Percentiles rank a stretch among this genome's conserved stretches.
Conservation (phyloP, 140 eudicot species). For the Cichorium intybus region DNA sequence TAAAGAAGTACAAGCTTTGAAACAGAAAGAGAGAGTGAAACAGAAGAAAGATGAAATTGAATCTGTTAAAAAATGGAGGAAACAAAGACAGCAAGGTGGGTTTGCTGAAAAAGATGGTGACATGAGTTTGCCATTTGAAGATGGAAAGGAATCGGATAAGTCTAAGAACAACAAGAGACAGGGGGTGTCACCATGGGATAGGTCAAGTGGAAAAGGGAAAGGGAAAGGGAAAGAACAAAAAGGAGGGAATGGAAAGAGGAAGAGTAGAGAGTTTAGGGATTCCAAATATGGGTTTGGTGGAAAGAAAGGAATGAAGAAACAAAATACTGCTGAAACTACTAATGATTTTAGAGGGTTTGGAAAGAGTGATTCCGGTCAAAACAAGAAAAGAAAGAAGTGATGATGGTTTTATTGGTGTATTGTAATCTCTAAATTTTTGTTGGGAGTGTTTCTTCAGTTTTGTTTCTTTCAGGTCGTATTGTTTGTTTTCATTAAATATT, state of each 20-base stretch:
- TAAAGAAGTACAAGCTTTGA: slow-evolving; percentile 77
- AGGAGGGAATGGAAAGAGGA: slow-evolving; percentile 53
- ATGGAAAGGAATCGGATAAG: slow-evolving; percentile 47
- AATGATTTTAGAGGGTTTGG: slow-evolving; percentile 60
- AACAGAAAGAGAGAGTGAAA: slow-evolving; percentile 66
- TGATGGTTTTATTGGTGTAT: background rate
- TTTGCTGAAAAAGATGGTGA: slow-evolving; percentile 57
- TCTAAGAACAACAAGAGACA: slow-evolving; percentile 51
- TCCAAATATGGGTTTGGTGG: slow-evolving; percentile 85
- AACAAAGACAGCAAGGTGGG: slow-evolving; percentile 80
- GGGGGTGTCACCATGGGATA: slow-evolving; percentile 65
- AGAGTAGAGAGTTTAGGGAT: slow-evolving; percentile 55
- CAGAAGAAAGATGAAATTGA: slow-evolving; percentile 80
- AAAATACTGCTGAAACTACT: slow-evolving; percentile 82
- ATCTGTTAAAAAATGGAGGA: slow-evolving; percentile 87
- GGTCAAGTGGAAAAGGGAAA: slow-evolving; percentile 69
- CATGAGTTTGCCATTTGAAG: slow-evolving; percentile 55
- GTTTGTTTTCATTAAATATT: background rate
- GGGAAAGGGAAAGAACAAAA: slow-evolving; percentile 69
- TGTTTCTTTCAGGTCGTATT: slow-evolving; percentile 23
- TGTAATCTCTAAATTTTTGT: too few species aligned
- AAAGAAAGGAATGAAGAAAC: slow-evolving; percentile 86
- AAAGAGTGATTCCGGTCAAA: slow-evolving; percentile 29
- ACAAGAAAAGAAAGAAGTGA: slow-evolving; percentile 59
- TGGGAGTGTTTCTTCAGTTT: too few species aligned